Percentiles rank a stretch among this genome's conserved stretches.
phyloP scores from a whole-genome alignment of 257 asterid genomes.

The Solanum ossicruentum region DNA sequence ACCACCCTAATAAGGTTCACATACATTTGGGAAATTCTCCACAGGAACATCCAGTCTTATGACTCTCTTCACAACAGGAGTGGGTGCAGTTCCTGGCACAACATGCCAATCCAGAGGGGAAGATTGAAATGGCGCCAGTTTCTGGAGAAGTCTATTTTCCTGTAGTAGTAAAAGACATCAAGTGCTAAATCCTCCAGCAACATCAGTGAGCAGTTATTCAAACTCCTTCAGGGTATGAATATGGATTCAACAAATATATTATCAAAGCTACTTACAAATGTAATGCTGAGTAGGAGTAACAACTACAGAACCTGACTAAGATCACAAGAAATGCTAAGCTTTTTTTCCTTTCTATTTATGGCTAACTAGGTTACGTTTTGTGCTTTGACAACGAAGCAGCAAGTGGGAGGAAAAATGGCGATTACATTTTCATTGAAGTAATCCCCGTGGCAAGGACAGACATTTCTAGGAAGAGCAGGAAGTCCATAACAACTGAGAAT shows the following conservation, averaged over 20 bases:
- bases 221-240: not conserved
- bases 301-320: not conserved
- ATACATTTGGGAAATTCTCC: conserved; percentile 65
- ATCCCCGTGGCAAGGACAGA: not conserved
- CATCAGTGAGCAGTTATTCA: not conserved
- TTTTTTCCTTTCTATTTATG: not conserved
- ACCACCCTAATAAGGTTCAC: conserved; percentile 2
- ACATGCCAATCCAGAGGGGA: conserved; percentile 46
- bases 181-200: not conserved
- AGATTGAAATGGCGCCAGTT: conserved; percentile 42
- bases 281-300: not conserved
- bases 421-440: not conserved
- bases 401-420: not conserved
- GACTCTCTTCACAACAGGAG: conserved; percentile 56
- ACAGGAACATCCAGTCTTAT: conserved; percentile 70
- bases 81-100: conserved; percentile 36
- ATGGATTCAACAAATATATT: not conserved
- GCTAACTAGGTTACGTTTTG: not conserved
- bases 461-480: not conserved
- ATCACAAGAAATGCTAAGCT: not conserved
- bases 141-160: conserved; percentile 54
- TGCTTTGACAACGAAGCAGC: not conserved
- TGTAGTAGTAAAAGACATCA: conserved; percentile 7
- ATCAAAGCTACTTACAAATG: not conserved
- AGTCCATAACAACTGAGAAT: not conserved